These are phyloP conservation scores for Tausonia pullulans DNA, from an alignment of 1,284 basidiomycete genomes.

Conservation along the genomic window DNA sequence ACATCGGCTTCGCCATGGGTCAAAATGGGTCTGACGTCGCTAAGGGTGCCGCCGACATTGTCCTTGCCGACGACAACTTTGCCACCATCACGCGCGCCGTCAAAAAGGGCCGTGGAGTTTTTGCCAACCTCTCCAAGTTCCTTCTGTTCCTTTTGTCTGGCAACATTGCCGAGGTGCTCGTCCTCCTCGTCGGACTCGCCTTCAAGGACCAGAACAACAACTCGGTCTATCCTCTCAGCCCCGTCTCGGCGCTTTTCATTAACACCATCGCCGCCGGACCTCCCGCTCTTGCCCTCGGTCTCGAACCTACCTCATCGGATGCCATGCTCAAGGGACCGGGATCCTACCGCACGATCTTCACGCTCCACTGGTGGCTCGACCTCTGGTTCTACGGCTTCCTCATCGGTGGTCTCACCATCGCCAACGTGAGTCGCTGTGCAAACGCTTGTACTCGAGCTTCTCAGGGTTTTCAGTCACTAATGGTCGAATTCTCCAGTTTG, in stretches of 20 bases:
- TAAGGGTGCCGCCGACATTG: conserved; percentile 48
- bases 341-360: conserved; percentile 44
- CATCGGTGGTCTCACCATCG: conserved; percentile 47
- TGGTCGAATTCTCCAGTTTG: no score
- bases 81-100: conserved; percentile 56
- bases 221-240: conserved; percentile 57
- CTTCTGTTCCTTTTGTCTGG: conserved; percentile 43
- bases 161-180: conserved; percentile 51
- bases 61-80: conserved; percentile 62
- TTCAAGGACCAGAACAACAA: conserved; percentile 48
- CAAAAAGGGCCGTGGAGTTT: conserved; percentile 49
- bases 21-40: conserved; percentile 50
- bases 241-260: conserved; percentile 53
- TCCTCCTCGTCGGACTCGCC: conserved; percentile 52
- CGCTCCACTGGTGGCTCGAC: conserved; percentile 34
- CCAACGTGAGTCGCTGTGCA: no score
- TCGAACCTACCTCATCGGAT: conserved; percentile 42
- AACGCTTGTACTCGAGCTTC: no score
- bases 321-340: conserved; percentile 49
- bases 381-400: conserved; percentile 48
- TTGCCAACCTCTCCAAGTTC: conserved; percentile 38
- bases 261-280: conserved; percentile 44
- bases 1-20: conserved; percentile 60
- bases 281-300: conserved; percentile 50
- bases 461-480: no score